These are phyloP conservation scores for Ophiocordyceps sinensis DNA, from an alignment of 2,329 filamentous ascomycete species.

Conservation along the genomic window DNA sequence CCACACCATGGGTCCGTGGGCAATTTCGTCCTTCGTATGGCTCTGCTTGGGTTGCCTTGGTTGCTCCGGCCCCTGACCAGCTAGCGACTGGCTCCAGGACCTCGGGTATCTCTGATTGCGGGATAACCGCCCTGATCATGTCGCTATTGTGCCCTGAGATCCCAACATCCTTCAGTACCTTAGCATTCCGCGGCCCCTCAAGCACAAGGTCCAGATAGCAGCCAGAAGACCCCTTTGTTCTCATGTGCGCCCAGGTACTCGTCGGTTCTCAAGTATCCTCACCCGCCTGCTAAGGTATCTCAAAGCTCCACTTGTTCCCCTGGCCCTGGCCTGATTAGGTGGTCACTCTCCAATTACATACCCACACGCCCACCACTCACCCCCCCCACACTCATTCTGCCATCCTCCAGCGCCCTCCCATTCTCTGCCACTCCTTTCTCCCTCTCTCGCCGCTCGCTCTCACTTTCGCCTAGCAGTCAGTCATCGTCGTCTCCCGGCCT, in stretches of 20 bases:
- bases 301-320: not conserved
- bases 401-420: not conserved
- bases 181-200: no score
- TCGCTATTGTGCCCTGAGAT: no score
- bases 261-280: not conserved
- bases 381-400: conserved; percentile 1
- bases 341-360: not conserved
- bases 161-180: no score
- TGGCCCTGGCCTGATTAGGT: not conserved
- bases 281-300: not conserved
- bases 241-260: not conserved
- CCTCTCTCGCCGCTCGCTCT: not conserved
- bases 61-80: not conserved
- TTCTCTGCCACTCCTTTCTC: conserved; percentile 1
- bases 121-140: not conserved
- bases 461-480: not conserved
- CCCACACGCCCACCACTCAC: not conserved
- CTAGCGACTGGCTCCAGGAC: not conserved
- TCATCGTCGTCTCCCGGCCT: not conserved
- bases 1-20: not conserved
- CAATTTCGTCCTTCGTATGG: not conserved
- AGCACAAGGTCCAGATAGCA: no score
- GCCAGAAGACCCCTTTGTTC: no score
- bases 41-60: not conserved
- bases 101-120: not conserved